Conservation (phyloP, 1,139 yeast species). For the Candida labiduridarum region DNA sequence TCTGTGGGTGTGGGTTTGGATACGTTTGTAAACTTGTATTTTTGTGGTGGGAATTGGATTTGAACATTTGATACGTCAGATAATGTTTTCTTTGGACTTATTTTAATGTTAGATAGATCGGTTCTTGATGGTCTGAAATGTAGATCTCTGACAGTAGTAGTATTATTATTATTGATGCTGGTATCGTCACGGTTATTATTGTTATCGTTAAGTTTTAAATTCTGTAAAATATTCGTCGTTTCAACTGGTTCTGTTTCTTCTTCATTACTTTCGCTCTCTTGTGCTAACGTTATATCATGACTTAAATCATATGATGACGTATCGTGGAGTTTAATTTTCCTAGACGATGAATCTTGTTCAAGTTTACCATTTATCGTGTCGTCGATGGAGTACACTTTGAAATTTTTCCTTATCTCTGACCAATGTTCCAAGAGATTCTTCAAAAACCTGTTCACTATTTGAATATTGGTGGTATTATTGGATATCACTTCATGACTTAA, state of each 20-base stretch:
- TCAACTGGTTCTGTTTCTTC: background rate
- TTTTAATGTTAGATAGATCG: background rate
- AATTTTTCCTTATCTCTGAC: conserved; percentile 23
- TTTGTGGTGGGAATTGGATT: conserved; percentile 43
- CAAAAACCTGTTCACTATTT: conserved; percentile 53
- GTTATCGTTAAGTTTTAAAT: background rate
- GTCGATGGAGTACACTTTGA: conserved; percentile 20
- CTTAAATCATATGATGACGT: conserved; percentile 34
- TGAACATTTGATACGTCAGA: conserved; percentile 29
- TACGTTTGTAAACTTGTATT: conserved; percentile 29
- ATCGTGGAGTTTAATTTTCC: conserved; percentile 15
- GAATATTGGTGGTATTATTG: conserved; percentile 46
- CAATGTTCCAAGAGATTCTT: conserved; percentile 53
- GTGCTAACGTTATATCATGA: conserved; percentile 35
- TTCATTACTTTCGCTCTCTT: conserved; percentile 13
- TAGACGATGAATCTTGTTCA: conserved; percentile 1
- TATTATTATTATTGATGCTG: background rate
- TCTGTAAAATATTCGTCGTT: conserved; percentile 1
- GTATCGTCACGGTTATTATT: background rate
- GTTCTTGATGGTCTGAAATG: conserved; percentile 1
- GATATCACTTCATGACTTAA: conserved; percentile 54
- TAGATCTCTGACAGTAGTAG: background rate
- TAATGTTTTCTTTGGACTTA: conserved; percentile 12
- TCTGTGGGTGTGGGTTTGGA: background rate
- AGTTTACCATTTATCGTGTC: conserved; percentile 25